Evolutionary conservation across 2,329 filamentous ascomycete species (phyloP), one percentile per base, ranked within the genome.

Genomic region (Polytolypa hystricis): DNA sequence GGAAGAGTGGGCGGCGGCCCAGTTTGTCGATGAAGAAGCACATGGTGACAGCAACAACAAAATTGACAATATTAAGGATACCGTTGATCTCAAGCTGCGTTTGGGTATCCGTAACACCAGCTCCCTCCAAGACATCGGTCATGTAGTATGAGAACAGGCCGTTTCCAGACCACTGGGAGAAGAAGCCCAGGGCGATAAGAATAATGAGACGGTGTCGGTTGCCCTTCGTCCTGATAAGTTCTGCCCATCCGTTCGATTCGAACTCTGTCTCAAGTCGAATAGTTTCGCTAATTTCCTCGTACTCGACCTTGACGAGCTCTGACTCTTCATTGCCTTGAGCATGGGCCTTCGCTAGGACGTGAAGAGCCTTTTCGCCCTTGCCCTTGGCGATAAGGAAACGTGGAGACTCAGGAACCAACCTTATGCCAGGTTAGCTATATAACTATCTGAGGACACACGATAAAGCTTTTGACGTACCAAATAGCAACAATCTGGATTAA

Each of bases 381-480:
- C 51, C 52, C 30, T 53, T 55, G 15, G 48, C 51, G 33, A 58
- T 50, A 23, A 50, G 41, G 33, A 46, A 82, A 0, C 79, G 65
- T 0, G 77, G 77, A 0, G 73, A 77, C 43, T 82, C 78, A 0
- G 77, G 79, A 47, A 81, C 74, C 54, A 77, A 73, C 28, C 28
- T 30, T 16, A 4, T 11, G 14, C 3, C 11, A 7, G 14, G 14
- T 26, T 26, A 26, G 23, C 23, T 12, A 26, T 10, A 26, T 26
- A 12, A 26, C 10, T 26, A 3, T 12, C 3, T 26, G 10, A 5
- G 23, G 5, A 10, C 12, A 10, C 5, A 12, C 10, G 23, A 12
- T 0, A 1, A 4, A 9, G 23, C 10, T 26, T 10, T 9, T 16
- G 15, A 8, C 28, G 9, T 30, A 30, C 67, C 73, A 75, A 15